Conservation (phyloP, 1,284 basidiomycete species). For the Puccinia horiana region DNA sequence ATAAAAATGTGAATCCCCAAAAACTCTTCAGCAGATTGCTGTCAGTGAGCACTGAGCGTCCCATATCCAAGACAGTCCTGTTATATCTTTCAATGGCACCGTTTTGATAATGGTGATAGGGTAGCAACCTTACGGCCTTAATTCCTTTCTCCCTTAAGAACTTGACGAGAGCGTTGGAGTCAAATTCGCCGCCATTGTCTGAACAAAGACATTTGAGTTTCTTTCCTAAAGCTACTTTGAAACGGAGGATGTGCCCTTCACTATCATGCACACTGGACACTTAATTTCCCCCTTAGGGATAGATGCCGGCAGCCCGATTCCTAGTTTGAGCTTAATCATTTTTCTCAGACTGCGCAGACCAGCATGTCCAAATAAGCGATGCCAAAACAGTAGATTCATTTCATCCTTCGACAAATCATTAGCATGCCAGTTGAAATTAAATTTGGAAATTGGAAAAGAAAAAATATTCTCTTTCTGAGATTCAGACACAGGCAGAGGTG, state of each 20-base stretch:
- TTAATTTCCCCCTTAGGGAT: constrained; percentile 6
- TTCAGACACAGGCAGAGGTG: not conserved
- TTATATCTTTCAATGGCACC: constrained; percentile 2
- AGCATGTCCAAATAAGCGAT: constrained; percentile 10
- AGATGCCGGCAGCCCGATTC: not conserved
- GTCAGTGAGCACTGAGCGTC: not conserved
- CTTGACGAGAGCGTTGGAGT: not conserved
- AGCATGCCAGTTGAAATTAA: not conserved
- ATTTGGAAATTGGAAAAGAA: not conserved
- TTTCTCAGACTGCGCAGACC: not conserved
- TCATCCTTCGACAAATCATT: not conserved
- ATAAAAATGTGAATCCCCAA: constrained; percentile 14
- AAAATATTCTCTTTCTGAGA: not conserved
- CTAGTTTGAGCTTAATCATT: not conserved
- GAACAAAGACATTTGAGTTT: constrained; percentile 12
- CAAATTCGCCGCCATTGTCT: constrained; percentile 34
- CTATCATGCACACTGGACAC: not conserved
- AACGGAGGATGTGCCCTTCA: not conserved
- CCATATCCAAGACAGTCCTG: not conserved
- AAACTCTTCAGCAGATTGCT: not conserved
- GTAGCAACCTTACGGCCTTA: not conserved
- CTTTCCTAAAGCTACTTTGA: not conserved
- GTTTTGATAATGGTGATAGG: constrained; percentile 19
- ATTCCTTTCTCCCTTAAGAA: not conserved
- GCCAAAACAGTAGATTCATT: not conserved